Evolutionary conservation across 164 flowering plant genomes (phyloP), one percentile per base, ranked within the genome.

Genomic region (Stephania cephalantha): DNA sequence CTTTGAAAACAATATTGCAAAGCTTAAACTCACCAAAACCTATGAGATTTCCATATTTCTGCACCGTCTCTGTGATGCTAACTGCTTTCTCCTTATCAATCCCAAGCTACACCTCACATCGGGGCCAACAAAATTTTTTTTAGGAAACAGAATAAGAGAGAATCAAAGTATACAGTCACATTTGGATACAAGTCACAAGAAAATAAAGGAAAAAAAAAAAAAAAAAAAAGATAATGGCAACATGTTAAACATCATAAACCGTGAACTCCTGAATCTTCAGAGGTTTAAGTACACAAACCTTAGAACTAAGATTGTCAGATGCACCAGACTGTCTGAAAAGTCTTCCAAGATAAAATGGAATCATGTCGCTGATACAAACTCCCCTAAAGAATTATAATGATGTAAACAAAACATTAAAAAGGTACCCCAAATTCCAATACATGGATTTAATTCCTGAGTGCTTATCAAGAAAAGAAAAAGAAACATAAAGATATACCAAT

Each of bases 311-410:
- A 79, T 93, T 88, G 77, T 82, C 92, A 55, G 92, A 85, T 74
- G 90, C 90, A 74, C 88, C 87, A 22, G 90, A 79, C 77, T 82
- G 84, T 68, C 86, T 86, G 73, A 93, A 87, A 75, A 88, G 85
- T 86, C 84, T 91, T 73, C 98, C 97, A 52, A 89, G 79, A 82
- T 92, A 92, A 87, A 90, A 92, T 79, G 97, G 97, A 71, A 90
- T 73, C 92, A 88, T 82, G 76, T 91, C 97, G 76, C 97, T 93
- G 29, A 92, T 89, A 76, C 97, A 92, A 69, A 92, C 94, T 50
- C 94, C 97, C 97, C 93, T 88, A 84, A 72, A 81, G 35, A 18
- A 74, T 45, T 9, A 30, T 69, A 58, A 46, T 53, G 35, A 76
- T 31, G 61, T 66, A 71, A n/a, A n/a, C n/a, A 82, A 75, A 77